These are phyloP conservation scores for Boletus coccyginus DNA, from an alignment of 768 basidiomycete genomes.

Conservation along the genomic window DNA sequence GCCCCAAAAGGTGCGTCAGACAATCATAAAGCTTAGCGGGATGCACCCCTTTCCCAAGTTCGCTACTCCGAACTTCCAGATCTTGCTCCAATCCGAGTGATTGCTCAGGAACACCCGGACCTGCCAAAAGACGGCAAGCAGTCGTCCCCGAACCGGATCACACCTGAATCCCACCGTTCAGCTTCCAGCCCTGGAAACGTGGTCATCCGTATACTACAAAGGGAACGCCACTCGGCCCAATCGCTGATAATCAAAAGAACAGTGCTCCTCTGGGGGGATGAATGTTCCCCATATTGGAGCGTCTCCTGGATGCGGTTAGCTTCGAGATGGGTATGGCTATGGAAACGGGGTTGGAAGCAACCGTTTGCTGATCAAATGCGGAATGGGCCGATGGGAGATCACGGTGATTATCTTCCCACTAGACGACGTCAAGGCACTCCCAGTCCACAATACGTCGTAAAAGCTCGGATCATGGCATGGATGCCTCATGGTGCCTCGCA, in stretches of 20 bases:
- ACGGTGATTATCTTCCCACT: constrained; percentile 24
- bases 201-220: constrained; percentile 2
- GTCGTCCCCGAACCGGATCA: not conserved
- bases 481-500: constrained; percentile 5
- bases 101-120: not conserved
- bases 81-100: not conserved
- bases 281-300: not conserved
- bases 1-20: not conserved
- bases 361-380: constrained; percentile 10
- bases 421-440: not conserved
- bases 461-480: not conserved
- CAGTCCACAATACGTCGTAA: not conserved
- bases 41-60: not conserved
- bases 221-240: not conserved
- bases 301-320: not conserved
- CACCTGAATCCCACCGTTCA: not conserved
- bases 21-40: not conserved
- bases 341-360: constrained; percentile 4
- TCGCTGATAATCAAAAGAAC: constrained; percentile 7
- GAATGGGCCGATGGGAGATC: constrained; percentile 19
- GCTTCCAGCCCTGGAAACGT: not conserved
- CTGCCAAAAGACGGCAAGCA: not conserved
- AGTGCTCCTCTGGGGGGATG: not conserved
- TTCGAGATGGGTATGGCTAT: constrained; percentile 1
- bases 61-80: not conserved